phyloP scores from a whole-genome alignment of 495 filamentous ascomycete species.

The Cudoniella acicularis region DNA sequence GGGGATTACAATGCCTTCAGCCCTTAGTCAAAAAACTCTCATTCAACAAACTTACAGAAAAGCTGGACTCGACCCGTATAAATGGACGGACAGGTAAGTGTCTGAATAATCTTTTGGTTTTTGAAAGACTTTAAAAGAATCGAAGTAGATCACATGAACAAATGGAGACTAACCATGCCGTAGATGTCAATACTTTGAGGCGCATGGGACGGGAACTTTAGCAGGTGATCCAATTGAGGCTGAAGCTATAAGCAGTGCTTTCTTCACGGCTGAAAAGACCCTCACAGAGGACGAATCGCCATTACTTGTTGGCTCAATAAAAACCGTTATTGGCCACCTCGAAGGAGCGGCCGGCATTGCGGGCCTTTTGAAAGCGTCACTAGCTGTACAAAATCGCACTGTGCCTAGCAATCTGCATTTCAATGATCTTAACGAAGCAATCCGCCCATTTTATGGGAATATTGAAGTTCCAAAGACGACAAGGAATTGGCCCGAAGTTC shows the following conservation, averaged over 20 bases:
- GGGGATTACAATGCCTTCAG: conserved; percentile 56
- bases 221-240: conserved; percentile 49
- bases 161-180: neutral
- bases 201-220: conserved; percentile 28
- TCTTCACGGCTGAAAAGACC: neutral
- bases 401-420: conserved; percentile 55
- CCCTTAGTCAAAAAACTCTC: conserved; percentile 49
- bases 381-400: conserved; percentile 44
- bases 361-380: conserved; percentile 49
- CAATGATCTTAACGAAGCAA: conserved; percentile 43
- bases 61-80: conserved; percentile 27
- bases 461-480: conserved; percentile 38
- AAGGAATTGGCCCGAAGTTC: conserved; percentile 38
- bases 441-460: conserved; percentile 35
- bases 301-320: conserved; percentile 45
- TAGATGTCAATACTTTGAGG: conserved; percentile 13
- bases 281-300: too few species aligned
- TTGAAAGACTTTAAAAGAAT: too few species aligned
- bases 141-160: too few species aligned
- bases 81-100: too few species aligned
- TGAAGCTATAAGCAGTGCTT: conserved; percentile 40
- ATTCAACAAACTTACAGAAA: conserved; percentile 49
- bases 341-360: conserved; percentile 51
- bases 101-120: too few species aligned
- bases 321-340: conserved; percentile 43